Conservation (phyloP, 2,329 filamentous ascomycete genomes). For the Penicillium glabrum region DNA sequence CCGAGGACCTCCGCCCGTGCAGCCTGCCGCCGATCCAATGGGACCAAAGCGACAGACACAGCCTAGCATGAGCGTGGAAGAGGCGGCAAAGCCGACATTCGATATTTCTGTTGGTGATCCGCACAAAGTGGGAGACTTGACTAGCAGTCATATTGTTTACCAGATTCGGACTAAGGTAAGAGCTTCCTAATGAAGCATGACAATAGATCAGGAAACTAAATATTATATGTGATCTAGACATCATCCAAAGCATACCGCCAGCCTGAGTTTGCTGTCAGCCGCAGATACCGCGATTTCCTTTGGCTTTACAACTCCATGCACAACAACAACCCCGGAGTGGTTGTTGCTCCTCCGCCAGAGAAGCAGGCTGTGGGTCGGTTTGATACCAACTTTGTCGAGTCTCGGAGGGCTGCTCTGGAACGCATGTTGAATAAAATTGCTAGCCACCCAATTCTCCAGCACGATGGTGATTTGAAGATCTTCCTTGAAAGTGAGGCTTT, state of each 20-base stretch:
- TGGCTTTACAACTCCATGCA: conserved; percentile 97
- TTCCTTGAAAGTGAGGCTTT: conserved; percentile 97
- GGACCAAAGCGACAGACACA: conserved; percentile 54
- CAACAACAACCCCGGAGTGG: conserved; percentile 89
- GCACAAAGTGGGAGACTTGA: conserved; percentile 95
- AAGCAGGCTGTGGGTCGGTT: conserved; percentile 97
- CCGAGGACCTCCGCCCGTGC: conserved; percentile 60
- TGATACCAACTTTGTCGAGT: conserved; percentile 95
- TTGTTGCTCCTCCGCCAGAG: conserved; percentile 93
- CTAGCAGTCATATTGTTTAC: conserved; percentile 97
- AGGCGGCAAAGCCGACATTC: conserved; percentile 89
- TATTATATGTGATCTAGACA: conserved; percentile 57
- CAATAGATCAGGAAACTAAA: not conserved
- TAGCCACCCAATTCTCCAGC: conserved; percentile 82
- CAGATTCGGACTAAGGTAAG: conserved; percentile 85
- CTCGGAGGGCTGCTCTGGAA: conserved; percentile 83
- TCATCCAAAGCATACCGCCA: conserved; percentile 94
- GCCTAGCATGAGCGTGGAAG: conserved; percentile 87
- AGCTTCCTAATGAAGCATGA: not conserved
- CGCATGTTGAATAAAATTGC: conserved; percentile 98
- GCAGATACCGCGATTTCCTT: conserved; percentile 92
- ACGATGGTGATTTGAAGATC: conserved; percentile 90
- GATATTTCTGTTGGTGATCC: conserved; percentile 91
- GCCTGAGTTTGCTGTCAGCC: conserved; percentile 87
- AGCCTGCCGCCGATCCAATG: conserved; percentile 47